phyloP scores from a whole-genome alignment of 306 rosid genomes.

The Clitoria ternatea region DNA sequence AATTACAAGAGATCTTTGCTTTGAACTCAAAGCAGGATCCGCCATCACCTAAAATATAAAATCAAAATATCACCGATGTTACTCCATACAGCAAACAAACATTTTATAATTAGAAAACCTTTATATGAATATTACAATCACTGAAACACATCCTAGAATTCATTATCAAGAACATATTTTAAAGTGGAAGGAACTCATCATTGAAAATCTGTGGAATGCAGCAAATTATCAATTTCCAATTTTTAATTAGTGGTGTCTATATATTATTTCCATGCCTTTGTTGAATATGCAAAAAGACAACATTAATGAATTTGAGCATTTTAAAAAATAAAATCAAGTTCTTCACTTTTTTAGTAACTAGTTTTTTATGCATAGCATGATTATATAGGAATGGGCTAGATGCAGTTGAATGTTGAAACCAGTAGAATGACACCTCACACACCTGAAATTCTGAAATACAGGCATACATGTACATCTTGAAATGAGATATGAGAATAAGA shows the following conservation, averaged over 20 bases:
- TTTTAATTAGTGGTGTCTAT: slow-evolving; percentile 6
- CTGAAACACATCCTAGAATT: neutral
- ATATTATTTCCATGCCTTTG: neutral
- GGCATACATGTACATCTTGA: neutral
- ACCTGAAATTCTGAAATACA: slow-evolving; percentile 7
- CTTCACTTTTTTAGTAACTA: neutral
- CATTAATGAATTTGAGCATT: neutral
- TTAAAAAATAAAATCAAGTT: neutral
- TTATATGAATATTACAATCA: neutral
- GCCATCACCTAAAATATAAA: slow-evolving; percentile 65
- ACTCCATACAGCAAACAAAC: slow-evolving; percentile 4
- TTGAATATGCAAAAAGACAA: neutral
- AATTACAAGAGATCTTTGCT: slow-evolving; percentile 83
- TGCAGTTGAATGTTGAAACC: neutral
- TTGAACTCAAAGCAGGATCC: slow-evolving; percentile 79
- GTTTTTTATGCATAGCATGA: neutral
- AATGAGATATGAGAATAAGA: neutral
- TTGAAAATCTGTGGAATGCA: slow-evolving; percentile 13
- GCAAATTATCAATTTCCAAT: slow-evolving; percentile 17
- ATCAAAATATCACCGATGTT: slow-evolving; percentile 16
- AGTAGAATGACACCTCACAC: neutral
- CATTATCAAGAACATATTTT: no score
- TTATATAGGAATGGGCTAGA: neutral
- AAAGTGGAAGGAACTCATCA: neutral
- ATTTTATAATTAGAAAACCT: neutral